Percentiles rank a stretch among this genome's conserved stretches.
Conservation (phyloP, 1,139 yeast genomes). For the Hyphopichia pseudoburtonii region DNA sequence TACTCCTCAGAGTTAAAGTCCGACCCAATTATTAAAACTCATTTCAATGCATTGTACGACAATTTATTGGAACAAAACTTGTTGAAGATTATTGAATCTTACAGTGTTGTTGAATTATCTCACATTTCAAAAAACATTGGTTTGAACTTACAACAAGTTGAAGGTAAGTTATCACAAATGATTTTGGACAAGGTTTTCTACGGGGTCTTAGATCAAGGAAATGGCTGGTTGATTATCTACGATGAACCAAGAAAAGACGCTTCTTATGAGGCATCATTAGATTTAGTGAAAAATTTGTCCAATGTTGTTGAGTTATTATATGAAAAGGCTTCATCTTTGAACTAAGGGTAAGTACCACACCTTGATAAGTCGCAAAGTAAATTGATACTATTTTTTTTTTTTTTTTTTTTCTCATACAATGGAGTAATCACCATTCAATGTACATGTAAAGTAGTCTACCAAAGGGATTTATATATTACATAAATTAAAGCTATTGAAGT, state of each 20-base stretch:
- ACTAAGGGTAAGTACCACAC: conserved; percentile 30
- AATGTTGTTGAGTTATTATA: conserved; percentile 87
- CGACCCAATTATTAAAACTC: conserved; percentile 88
- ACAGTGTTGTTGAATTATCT: conserved; percentile 87
- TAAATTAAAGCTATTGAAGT: no score
- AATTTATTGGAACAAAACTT: conserved; percentile 89
- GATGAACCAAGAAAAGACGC: conserved; percentile 89
- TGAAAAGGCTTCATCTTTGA: conserved; percentile 85
- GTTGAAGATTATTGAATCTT: conserved; percentile 93
- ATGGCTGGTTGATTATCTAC: conserved; percentile 93
- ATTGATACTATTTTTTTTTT: background rate
- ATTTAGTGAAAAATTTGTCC: conserved; percentile 83
- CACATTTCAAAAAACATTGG: conserved; percentile 90
- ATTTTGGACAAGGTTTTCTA: conserved; percentile 89
- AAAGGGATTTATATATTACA: conserved; percentile 3
- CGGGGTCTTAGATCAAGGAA: conserved; percentile 97
- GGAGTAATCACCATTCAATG: background rate
- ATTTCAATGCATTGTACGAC: conserved; percentile 90
- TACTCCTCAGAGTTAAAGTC: conserved; percentile 77
- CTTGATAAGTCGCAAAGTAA: background rate
- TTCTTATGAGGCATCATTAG: conserved; percentile 85
- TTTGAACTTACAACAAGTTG: conserved; percentile 83
- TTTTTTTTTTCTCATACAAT: background rate
- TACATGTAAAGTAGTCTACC: conserved; percentile 1
- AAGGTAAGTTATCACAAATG: conserved; percentile 95